Evolutionary conservation across 1,139 yeast species (phyloP), one percentile per base, ranked within the genome.

Genomic region (Suhomyces panamericanus): DNA sequence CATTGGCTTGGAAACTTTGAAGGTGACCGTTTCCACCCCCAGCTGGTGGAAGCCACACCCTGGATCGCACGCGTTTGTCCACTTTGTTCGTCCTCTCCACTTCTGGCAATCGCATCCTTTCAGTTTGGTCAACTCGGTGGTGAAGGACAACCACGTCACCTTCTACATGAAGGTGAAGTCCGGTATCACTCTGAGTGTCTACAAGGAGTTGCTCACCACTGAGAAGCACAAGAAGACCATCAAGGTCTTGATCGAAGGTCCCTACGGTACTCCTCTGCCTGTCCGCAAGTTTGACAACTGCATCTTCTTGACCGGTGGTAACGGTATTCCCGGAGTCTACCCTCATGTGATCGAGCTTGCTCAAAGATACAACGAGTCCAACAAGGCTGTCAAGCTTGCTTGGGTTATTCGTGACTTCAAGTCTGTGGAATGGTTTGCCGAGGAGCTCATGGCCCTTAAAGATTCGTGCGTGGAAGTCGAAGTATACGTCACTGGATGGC

Each of bases 241-340:
- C 38, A 62, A 57, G 40, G 73, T 80, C 1, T 61, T 73, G 6
- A 59, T 83, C 12, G 89, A 84, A 53, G 89, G 89, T 0, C 87
- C 89, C 0, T 84, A 83, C 55, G 57, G 58, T 3, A 32, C 45
- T 6, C 42, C 44, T 3, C 15, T 44, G 11, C 57, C 59, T 5
- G 44, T 53, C 38, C 52, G 53, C 30, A 51, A 52, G 27, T 53
- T 48, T 44, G 54, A 49, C 35, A 48, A 48, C 10, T 55, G 50
- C 28, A 48, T 57, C 9, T 57, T 56, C 41, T 34, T 58, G 14
- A 85, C 85, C 2, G 86, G 89, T 47, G 91, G 91, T 36, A 82
- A 84, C 47, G 95, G 95, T 49, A 74, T 87, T 48, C 85, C 95
- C 1, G 75, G 73, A 6, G 51, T 69, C 35, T 68, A 60, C 49